Evolutionary conservation across 768 basidiomycete species (phyloP), one percentile per base, ranked within the genome.

Genomic region (Boletus subcaerulescens): DNA sequence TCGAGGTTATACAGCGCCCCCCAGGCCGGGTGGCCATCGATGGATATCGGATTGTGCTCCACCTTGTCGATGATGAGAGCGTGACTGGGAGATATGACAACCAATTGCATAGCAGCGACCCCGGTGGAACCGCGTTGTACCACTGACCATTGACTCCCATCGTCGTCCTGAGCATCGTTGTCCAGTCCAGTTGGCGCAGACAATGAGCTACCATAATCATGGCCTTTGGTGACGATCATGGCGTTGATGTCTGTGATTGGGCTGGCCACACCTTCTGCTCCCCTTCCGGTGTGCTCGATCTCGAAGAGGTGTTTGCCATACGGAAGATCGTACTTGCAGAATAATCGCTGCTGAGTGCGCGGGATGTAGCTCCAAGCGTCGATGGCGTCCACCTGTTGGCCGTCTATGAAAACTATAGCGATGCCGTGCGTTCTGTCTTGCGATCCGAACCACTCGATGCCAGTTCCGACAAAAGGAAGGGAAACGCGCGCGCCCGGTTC

Each of bases 11-110:
- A 91, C 18, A 93, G 68, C 9, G 85, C 85, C 0, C 77, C 87
- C 90, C 91, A 93, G 13, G 90, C 89, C 15, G 90, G 89, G 63
- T 90, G 90, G 0, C 86, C 85, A 57, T 80, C 70, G 65, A 91
- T 75, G 1, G 81, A 80, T 47, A 91, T 72, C 32, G 89, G 90
- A 63, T 93, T 92, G 69, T 91, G 89, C 66, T 91, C 89, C 24
- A 91, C 89, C 70, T 92, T 92, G 78, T 93, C 90, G 38, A 93
- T 66, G 46, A 93, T 77, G 58, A 91, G 69, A 15, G 82, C 89
- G 60, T 89, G 87, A 10, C 80, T 81, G 15, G 80, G 63, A 5
- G 89, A 91, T 58, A 91, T 76, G 54, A 91, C 71, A 7, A 76
- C 74, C 53, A 91, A 66, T 66, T 91, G 89, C 89, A 91, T 91